A percentile compares a stretch with the other conserved stretches of the same genome.
Evolutionary conservation across 768 basidiomycete species (phyloP).

Genomic region (Lactarius hengduanensis): DNA sequence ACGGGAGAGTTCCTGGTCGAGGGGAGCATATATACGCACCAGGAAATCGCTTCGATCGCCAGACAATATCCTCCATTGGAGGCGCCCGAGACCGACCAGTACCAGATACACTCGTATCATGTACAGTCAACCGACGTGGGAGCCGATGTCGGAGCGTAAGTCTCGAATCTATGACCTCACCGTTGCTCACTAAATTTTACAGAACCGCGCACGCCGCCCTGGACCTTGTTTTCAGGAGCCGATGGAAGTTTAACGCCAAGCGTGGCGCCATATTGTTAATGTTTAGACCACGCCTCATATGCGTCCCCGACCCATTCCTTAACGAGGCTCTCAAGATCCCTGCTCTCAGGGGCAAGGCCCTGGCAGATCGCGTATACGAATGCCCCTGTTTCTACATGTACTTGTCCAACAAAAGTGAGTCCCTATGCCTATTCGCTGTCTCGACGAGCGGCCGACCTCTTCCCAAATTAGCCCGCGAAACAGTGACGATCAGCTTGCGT

Average conservation of each 20-base stretch:
- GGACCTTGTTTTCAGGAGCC: constrained; percentile 3
- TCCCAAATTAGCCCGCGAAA: constrained; percentile 7
- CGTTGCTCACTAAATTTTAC: background rate
- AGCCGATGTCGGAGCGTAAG: background rate
- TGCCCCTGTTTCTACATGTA: constrained; percentile 21
- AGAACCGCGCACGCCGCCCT: background rate
- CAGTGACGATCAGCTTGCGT: constrained; percentile 9
- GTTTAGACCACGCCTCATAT: constrained; percentile 1
- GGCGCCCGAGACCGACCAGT: background rate
- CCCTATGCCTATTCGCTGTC: background rate
- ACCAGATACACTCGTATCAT: constrained; percentile 17
- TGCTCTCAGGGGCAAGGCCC: constrained; percentile 9
- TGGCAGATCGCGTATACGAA: constrained; percentile 4
- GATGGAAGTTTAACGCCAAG: constrained; percentile 10
- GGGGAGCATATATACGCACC: constrained; percentile 20
- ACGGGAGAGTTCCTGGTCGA: constrained; percentile 14
- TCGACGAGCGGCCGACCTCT: too few relatives aligned
- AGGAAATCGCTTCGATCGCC: background rate
- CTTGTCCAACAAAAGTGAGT: constrained; percentile 15
- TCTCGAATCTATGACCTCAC: background rate
- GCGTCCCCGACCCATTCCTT: constrained; percentile 12
- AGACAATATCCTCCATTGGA: background rate
- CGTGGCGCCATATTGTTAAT: constrained; percentile 23
- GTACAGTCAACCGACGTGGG: background rate
- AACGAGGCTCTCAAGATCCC: background rate